Percentiles rank a stretch among this genome's conserved stretches.
phyloP scores from a whole-genome alignment of 2,329 filamentous ascomycete genomes.

The Penicillium sp. region DNA sequence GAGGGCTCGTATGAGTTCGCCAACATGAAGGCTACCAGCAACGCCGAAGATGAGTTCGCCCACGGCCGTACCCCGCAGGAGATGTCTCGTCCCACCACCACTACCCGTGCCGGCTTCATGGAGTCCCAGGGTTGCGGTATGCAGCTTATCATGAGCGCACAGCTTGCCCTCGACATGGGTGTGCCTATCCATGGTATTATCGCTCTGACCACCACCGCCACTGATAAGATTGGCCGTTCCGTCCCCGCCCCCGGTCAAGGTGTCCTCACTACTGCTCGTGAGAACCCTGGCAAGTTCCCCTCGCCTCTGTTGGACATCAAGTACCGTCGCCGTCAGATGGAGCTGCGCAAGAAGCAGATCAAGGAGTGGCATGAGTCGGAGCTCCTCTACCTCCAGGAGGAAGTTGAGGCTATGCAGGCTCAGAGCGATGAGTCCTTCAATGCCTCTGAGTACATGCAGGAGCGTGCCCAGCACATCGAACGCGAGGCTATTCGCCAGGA shows the following conservation, averaged over 20 bases:
- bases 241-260: conserved; percentile 95
- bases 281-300: conserved; percentile 86
- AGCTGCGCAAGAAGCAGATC: conserved; percentile 90
- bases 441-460: conserved; percentile 80
- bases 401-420: conserved; percentile 86
- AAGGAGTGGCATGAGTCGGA: conserved; percentile 96
- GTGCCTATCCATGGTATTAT: conserved; percentile 96
- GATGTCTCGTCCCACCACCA: conserved; percentile 97
- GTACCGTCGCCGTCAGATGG: conserved; percentile 92
- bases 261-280: conserved; percentile 92
- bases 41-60: conserved; percentile 91
- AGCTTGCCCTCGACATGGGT: conserved; percentile 95
- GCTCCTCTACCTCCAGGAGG: conserved; percentile 87
- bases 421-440: conserved; percentile 70
- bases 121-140: conserved; percentile 98
- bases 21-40: conserved; percentile 99
- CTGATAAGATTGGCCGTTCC: conserved; percentile 98
- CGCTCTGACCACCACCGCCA: conserved; percentile 90
- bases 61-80: conserved; percentile 93
- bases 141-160: conserved; percentile 97
- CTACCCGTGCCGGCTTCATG: conserved; percentile 97
- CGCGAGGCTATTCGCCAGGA: conserved; percentile 84
- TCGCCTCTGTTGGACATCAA: conserved; percentile 96
- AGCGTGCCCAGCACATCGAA: conserved; percentile 83
- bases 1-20: conserved; percentile 99